Evolutionary conservation across 2,329 filamentous ascomycete genomes (phyloP).

Genomic region (Fusarium miscanthi): DNA sequence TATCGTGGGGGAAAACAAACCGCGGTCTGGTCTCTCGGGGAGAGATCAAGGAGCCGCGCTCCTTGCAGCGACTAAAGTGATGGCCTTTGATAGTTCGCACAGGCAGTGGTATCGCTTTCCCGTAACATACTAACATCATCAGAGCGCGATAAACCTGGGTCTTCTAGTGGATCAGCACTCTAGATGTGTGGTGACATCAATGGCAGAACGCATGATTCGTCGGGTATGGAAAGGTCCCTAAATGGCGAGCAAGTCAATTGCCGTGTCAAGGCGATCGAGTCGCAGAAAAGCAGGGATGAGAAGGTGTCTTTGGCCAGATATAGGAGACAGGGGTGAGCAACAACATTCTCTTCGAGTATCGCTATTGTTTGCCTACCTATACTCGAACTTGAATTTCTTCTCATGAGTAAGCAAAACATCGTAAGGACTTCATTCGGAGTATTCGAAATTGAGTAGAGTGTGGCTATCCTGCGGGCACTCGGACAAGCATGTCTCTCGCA

Average conservation of each 20-base stretch:
- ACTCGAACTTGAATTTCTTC: not conserved
- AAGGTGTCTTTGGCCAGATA: not conserved
- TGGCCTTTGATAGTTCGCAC: slow-evolving; percentile 2
- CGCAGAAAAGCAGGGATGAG: slow-evolving; percentile 9
- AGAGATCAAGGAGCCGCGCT: slow-evolving; percentile 16
- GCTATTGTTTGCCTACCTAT: not conserved
- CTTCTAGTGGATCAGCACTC: not conserved
- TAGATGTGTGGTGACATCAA: slow-evolving; percentile 1
- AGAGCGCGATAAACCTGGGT: not conserved
- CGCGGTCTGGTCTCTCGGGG: slow-evolving; percentile 15
- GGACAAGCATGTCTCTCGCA: slow-evolving; percentile 4
- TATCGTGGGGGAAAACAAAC: slow-evolving; percentile 43
- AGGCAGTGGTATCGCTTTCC: not conserved
- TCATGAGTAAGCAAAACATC: not conserved
- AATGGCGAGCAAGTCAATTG: not conserved
- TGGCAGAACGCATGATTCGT: slow-evolving; percentile 7
- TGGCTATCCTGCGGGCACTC: not conserved
- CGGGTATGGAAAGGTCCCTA: not conserved
- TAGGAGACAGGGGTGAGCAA: not conserved
- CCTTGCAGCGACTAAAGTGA: slow-evolving; percentile 33
- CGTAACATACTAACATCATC: slow-evolving; percentile 4
- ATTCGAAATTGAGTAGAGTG: slow-evolving; percentile 8
- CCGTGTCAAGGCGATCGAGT: not conserved
- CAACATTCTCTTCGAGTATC: not conserved
- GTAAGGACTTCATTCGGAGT: not conserved